Percentiles rank a stretch among this genome's conserved stretches.
These are phyloP conservation scores for Xylaria sp. DNA, from an alignment of 2,329 filamentous ascomycete species.

Conservation along the genomic window DNA sequence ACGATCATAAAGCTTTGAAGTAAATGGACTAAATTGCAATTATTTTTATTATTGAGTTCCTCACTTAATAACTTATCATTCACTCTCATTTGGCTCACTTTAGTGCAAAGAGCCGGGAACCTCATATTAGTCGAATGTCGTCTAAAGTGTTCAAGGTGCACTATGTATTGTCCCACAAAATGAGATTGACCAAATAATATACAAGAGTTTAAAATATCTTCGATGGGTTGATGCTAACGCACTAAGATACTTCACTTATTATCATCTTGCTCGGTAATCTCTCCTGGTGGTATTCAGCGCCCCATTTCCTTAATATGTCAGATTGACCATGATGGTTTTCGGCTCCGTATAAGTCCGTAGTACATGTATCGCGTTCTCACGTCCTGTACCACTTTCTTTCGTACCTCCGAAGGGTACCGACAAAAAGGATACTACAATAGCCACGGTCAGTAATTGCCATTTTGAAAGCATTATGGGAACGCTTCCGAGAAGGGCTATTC, in stretches of 20 bases:
- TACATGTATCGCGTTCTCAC: constrained; percentile 61
- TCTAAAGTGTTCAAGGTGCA: too few relatives aligned
- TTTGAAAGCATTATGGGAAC: neutral
- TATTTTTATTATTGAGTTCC: too few relatives aligned
- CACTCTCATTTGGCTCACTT: too few relatives aligned
- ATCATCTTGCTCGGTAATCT: neutral
- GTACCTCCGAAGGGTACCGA: constrained; percentile 61
- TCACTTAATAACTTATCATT: too few relatives aligned
- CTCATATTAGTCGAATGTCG: too few relatives aligned
- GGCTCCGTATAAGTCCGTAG: constrained; percentile 61
- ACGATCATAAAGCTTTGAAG: too few relatives aligned
- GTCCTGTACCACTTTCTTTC: constrained; percentile 62
- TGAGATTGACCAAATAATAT: too few relatives aligned
- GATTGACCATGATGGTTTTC: constrained; percentile 62
- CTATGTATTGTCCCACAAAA: too few relatives aligned
- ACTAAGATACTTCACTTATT: neutral
- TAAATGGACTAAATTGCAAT: too few relatives aligned
- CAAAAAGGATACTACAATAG: constrained; percentile 48
- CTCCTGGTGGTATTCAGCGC: neutral
- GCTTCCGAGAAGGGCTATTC: neutral
- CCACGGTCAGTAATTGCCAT: neutral
- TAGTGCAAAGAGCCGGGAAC: too few relatives aligned
- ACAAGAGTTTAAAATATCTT: too few relatives aligned
- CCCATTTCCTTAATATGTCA: constrained; percentile 30
- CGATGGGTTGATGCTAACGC: neutral